Base-by-base conservation (phyloP, 2,329 filamentous ascomycete species). In the Cladosporium sp. region DNA sequence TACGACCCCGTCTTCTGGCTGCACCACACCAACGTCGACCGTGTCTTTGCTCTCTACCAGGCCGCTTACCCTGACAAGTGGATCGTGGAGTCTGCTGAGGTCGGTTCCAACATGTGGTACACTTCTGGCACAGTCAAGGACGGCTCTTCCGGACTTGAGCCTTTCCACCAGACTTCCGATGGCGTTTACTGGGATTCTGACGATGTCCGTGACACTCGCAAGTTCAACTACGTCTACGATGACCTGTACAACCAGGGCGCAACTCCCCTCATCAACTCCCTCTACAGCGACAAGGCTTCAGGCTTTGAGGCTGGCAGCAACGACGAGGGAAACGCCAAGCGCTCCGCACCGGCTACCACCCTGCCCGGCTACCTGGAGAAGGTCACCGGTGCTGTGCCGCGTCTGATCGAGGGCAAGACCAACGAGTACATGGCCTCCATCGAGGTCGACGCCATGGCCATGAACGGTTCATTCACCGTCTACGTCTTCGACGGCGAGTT, bases 151-250 rank as follows among this genome's bases (percentile, higher is more conserved):
- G 49, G 32, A 11, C 58, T 93, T 4, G 86, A 86, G 0, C 91
- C 92, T 0, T 93, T 94, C 76, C 88, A 87, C 70, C 79, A 83
- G 54, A 82, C 85, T 64, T 73, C 77, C 1, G 79, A 83, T 59
- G 87, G 88, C 58, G 82, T 82, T 1, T 90, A 90, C 75, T 93
- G 89, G 87, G 89, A 85, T 10, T 90, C 90, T 0, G 83, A 88
- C 64, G 82, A 81, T 68, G 83, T 87, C 14, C 84, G 89, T 32
- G 81, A 85, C 52, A 86, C 85, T 11, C 81, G 83, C 32, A 81
- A 79, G 1, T 90, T 95, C 76, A 88, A 88, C n/a, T 95, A 95
- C 75, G 88, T 87, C 0, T 96, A 96, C 74, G 82, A 87, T 0
- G 92, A 94, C 70, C 85, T 88, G 15, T 78, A 75, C 69, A 76